Base-by-base conservation (phyloP, 1,284 basidiomycete genomes). In the Blastosporella zonata region DNA sequence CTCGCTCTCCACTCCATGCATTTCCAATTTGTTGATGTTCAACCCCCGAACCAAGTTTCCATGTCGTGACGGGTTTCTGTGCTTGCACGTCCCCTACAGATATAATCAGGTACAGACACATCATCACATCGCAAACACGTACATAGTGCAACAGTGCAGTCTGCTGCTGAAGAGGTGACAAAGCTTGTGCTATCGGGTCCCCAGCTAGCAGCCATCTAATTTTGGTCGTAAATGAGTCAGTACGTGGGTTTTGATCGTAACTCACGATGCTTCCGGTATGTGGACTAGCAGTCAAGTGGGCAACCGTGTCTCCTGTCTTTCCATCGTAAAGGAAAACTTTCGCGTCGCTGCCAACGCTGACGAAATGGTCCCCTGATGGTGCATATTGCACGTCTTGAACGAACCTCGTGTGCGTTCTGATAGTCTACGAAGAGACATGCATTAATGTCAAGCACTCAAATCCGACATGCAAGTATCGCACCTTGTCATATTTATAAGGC, bases 251-350 rank as follows among this genome's bases (percentile, higher is more conserved):
- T 37, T 18, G 37, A 22, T 13, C 22, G n/a, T 41, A 34, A 78
- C 88, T 62, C 64, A 91, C 90, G 53, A 91, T 79, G 57, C 79
- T 86, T 42, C 90, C 88, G 59, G 81, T 82, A 62, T 92, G 89
- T 2, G 79, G 75, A 51, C 63, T 76, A 37, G 82, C 81, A 8
- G 75, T 75, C 37, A 92, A 64, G 59, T 91, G 87, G 17, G 73
- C 78, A 43, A 89, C 59, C 6, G 83, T 83, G 29, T 97, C 92
- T 1, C 94, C 95, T 2, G 82, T 86, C 68, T 90, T 86, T 23
- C 96, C 97, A 56, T 97, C 93, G 65, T 97, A 98, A 17, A 99
- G 60, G 70, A 97, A 90, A 17, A 87, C 72, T 70, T 94, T 96
- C 41, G 79, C 82, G 68, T 99, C 97, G 3, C 92, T 91, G 22